Base-by-base conservation (phyloP, 495 filamentous ascomycete genomes). In the Daldinia decipiens region DNA sequence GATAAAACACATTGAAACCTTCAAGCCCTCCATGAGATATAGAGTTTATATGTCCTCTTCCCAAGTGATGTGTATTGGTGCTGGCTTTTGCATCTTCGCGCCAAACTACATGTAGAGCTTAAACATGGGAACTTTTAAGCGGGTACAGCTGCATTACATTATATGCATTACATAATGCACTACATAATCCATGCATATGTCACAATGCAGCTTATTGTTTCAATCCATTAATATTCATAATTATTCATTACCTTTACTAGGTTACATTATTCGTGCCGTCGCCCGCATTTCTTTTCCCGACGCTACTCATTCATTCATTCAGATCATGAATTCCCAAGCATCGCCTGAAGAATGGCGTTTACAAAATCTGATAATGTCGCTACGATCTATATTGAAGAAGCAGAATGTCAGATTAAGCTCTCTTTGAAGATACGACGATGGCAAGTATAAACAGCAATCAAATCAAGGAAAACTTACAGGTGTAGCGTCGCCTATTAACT, bases 401-500 rank as follows among this genome's bases (percentile, higher is more conserved):
- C 58, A 15, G 13, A 15, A 50, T 9, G n/a, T 26, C 54, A 15
- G 17, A 13, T 43, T 6, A n/a, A 15, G 50, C 76, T 64, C 74
- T 75, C 56, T 65, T 36, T 31, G 21, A 53, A 38, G 26, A 52
- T 1, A 24, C 36, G 11, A 17, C 0, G 19, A 39, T 11, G 47
- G 21, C 24, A 57, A 9, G 3, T 36, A 5, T 9, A 29, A 40
- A 31, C 21, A 34, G 5, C 36, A 7, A 40, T 39, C 1, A 12
- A 65, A 38, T n/a, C 50, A 40, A 38, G 6, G 21, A 13, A 17
- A 57, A 70, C 82, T 77, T 79, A 86, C 83, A 72, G 83, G 81
- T 55, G 83, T 83, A 59, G 79, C 82, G 71, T 85, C 83, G 52
- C 82, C 82, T 71, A 86, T 83, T 56, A 87, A 62, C 27, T 81